Percentiles rank a stretch among this genome's conserved stretches.
These are phyloP conservation scores for Coelastrella sp. DNA, from an alignment of 139 green algal species.

Conservation along the genomic window DNA sequence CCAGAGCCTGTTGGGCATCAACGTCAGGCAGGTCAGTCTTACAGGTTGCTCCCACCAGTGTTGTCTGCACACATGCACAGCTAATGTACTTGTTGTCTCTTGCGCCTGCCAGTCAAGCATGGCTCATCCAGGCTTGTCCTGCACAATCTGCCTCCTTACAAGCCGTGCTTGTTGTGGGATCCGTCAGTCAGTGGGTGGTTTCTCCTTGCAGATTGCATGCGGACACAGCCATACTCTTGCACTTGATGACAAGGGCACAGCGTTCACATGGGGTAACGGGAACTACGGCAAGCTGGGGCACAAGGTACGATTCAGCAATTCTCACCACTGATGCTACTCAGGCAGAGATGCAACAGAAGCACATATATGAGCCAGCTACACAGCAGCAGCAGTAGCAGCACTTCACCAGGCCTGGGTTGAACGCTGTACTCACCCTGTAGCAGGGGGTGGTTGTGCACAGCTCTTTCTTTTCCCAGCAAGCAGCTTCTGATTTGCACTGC, in stretches of 20 bases:
- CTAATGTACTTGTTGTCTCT: too few relatives aligned
- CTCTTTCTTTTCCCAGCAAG: too few relatives aligned
- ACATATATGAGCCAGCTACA: too few relatives aligned
- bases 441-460: too few relatives aligned
- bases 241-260: constrained; percentile 65
- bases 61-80: too few relatives aligned
- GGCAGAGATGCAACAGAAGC: not conserved
- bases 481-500: constrained; percentile 60
- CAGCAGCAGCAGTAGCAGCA: not conserved
- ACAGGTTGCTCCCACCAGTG: not conserved
- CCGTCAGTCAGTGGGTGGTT: not conserved
- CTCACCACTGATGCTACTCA: not conserved
- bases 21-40: constrained; percentile 54
- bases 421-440: too few relatives aligned
- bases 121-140: too few relatives aligned
- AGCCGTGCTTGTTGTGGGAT: not conserved
- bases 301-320: constrained; percentile 66
- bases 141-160: not conserved
- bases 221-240: constrained; percentile 89
- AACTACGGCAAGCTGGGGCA: constrained; percentile 94
- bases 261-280: constrained; percentile 87
- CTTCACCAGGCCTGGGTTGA: too few relatives aligned
- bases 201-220: constrained; percentile 74
- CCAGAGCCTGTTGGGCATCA: constrained; percentile 55
- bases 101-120: too few relatives aligned